Evolutionary conservation across 345 rosid species (phyloP).

Genomic region (Ceriops zippeliana): DNA sequence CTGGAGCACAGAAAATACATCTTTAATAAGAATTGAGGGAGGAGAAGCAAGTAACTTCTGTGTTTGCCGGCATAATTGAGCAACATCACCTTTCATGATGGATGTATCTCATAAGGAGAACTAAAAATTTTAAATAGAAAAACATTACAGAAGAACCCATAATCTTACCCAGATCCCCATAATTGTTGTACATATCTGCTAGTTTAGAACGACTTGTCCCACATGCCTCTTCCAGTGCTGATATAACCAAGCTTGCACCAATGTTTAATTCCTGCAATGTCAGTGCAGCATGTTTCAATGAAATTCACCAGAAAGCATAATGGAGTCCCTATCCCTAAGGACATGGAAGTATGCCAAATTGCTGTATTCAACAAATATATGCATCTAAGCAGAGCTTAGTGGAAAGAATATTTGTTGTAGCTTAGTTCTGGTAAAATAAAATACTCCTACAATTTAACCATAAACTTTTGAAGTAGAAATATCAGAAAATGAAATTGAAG

Average conservation of each 20-base stretch:
- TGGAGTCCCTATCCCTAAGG: constrained; percentile 1
- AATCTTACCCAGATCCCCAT: constrained; percentile 82
- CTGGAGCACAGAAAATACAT: constrained; percentile 58
- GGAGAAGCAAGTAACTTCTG: constrained; percentile 75
- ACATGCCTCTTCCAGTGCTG: constrained; percentile 88
- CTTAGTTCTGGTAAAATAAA: no score
- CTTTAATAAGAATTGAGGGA: constrained; percentile 61
- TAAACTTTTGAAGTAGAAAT: no score
- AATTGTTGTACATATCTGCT: constrained; percentile 68
- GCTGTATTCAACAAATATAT: neutral
- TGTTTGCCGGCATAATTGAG: constrained; percentile 80
- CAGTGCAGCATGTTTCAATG: constrained; percentile 5
- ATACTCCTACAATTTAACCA: no score
- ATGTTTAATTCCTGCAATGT: constrained; percentile 67
- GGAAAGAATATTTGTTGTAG: neutral
- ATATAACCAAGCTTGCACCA: constrained; percentile 73
- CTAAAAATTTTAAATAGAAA: neutral
- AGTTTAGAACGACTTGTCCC: constrained; percentile 65
- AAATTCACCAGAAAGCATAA: neutral
- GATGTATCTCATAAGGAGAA: constrained; percentile 2
- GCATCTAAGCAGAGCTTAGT: neutral
- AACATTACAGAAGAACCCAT: constrained; percentile 3
- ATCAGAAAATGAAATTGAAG: neutral
- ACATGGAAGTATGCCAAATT: constrained; percentile 15
- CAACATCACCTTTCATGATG: constrained; percentile 72